Evolutionary conservation across 2,329 filamentous ascomycete genomes (phyloP), one percentile per base, ranked within the genome.

Genomic region (Aaosphaeria pasadenensis): DNA sequence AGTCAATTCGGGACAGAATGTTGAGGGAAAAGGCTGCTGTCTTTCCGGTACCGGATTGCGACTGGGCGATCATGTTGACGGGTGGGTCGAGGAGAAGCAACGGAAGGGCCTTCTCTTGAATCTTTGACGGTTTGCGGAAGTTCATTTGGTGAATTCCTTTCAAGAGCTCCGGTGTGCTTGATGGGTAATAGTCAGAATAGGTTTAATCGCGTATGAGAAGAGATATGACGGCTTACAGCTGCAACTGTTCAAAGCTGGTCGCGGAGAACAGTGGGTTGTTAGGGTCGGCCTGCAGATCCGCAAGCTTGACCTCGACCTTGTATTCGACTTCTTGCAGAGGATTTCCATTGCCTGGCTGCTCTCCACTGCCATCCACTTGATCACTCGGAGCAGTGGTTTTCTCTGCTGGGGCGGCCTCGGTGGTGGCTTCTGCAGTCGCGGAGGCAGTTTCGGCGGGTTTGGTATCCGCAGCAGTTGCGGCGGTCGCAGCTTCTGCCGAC

Each of bases 11-110:
- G 49, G 88, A 88, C 38, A 99, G 81, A 51, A 95, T 88, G 52
- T 95, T 95, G 53, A 96, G 86, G 41, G 94, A 89, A 70, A 99
- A 99, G 24, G 94, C 94, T 17, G 91, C 94, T 0, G 94, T 99
- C 78, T 99, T 99, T 65, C 94, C 94, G 17, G 94, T 99, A 60
- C 94, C 94, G 2, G 94, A 99, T 72, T 99, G 94, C n/a, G 94
- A 99, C 74, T 99, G 94, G 4, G 91, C 94, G 65, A 99, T 92
- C 81, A 99, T 88, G 73, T 97, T 97, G 56, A 81, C 80, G 1
- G 92, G 87, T n/a, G 94, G 92, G 65, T 96, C 79, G 60, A 82
- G 77, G 54, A 99, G 82, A 64, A 99, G 87, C 47, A 99, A 80
- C 30, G 94, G 94, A 13, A 99, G 81, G 1, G 94, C 94, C 60